A percentile compares a stretch with the other conserved stretches of the same genome.
Evolutionary conservation across 1,284 basidiomycete genomes (phyloP).

Genomic region (Termitomyces sp.): DNA sequence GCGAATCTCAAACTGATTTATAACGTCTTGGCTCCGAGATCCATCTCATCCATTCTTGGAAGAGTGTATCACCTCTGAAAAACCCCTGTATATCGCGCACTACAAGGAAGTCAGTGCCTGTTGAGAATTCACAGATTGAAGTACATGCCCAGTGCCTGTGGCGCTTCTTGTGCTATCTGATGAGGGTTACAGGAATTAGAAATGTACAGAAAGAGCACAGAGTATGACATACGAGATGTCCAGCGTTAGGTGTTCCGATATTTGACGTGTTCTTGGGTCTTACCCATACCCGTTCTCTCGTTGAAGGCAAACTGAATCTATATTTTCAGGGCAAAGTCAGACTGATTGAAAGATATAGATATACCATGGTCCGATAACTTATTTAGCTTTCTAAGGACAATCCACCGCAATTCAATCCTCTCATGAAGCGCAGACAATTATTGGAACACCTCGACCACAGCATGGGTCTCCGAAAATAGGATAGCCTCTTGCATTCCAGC

Average conservation of each 20-base stretch:
- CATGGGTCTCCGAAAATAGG: slow-evolving; percentile 20
- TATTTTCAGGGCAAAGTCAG: background rate
- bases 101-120: background rate
- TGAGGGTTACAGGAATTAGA: background rate
- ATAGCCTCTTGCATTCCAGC: slow-evolving; percentile 30
- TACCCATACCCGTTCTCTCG: slow-evolving; percentile 49
- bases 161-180: slow-evolving; percentile 43
- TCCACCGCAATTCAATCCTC: slow-evolving; percentile 20
- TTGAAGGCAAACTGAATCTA: slow-evolving; percentile 34
- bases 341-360: background rate
- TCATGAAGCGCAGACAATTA: slow-evolving; percentile 18
- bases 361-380: slow-evolving; percentile 2
- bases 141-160: slow-evolving; percentile 34
- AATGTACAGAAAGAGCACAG: background rate
- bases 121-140: background rate
- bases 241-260: slow-evolving; percentile 44
- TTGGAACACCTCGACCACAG: slow-evolving; percentile 17
- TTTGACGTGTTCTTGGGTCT: slow-evolving; percentile 56
- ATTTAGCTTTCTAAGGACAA: slow-evolving; percentile 38
- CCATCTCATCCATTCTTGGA: background rate
- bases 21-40: no score
- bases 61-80: slow-evolving; percentile 3
- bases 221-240: slow-evolving; percentile 53
- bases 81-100: slow-evolving; percentile 9
- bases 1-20: no score